These are phyloP conservation scores for Sechiopsis laciniata DNA, from an alignment of 306 rosid genomes.

Conservation along the genomic window DNA sequence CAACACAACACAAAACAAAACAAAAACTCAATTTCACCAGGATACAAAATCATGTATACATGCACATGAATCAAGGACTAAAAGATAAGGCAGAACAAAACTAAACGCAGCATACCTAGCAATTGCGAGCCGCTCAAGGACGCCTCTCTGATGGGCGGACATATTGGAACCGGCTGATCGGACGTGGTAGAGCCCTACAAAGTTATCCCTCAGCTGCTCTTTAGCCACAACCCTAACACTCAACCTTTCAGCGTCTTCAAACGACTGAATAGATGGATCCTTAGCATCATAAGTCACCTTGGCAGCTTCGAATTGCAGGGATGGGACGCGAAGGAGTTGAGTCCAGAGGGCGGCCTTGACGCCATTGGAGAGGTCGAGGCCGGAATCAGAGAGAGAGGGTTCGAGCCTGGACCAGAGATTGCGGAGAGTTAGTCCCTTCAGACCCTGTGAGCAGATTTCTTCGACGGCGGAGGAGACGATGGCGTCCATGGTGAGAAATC, in stretches of 20 bases:
- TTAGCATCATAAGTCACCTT: slow-evolving; percentile 17
- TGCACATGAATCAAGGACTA: neutral
- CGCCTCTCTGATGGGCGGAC: slow-evolving; percentile 39
- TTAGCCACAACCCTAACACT: slow-evolving; percentile 46
- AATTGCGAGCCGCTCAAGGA: slow-evolving; percentile 57
- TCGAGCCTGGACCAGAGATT: slow-evolving; percentile 40
- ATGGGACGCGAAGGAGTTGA: slow-evolving; percentile 54
- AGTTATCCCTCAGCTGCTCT: slow-evolving; percentile 44
- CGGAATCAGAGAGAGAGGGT: slow-evolving; percentile 31
- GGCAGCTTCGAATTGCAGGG: slow-evolving; percentile 43
- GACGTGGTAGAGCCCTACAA: slow-evolving; percentile 63
- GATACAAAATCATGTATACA: neutral
- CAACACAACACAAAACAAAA: neutral
- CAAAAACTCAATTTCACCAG: neutral
- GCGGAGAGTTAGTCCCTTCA: slow-evolving; percentile 29
- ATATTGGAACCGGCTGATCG: slow-evolving; percentile 41
- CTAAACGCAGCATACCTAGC: slow-evolving; percentile 39
- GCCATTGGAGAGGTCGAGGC: slow-evolving; percentile 38
- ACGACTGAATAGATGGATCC: slow-evolving; percentile 39
- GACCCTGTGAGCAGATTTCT: slow-evolving; percentile 45
- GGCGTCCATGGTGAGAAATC: slow-evolving; percentile 31
- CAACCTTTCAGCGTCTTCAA: slow-evolving; percentile 43
- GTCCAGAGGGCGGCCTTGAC: slow-evolving; percentile 54
- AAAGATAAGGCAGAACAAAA: neutral
- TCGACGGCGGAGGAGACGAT: slow-evolving; percentile 36